Conservation (phyloP, 2,329 filamentous ascomycete species). For the Stemphylium lycopersici region DNA sequence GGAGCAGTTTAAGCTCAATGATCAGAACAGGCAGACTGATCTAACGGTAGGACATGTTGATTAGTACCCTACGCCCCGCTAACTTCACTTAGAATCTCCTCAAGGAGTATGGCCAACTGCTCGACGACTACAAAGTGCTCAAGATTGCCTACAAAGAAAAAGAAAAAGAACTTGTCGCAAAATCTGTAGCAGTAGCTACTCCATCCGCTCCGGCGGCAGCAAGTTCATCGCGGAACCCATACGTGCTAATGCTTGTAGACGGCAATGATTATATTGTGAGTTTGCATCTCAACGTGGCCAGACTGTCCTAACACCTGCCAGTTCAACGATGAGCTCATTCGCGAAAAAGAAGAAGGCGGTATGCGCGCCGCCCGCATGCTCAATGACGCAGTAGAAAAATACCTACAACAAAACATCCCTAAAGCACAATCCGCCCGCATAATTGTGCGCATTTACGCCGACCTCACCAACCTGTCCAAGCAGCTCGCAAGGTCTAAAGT, state of each 20-base stretch:
- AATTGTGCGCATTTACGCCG: constrained; percentile 63
- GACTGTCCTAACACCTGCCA: constrained; percentile 11
- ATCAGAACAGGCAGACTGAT: constrained; percentile 27
- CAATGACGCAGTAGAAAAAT: constrained; percentile 57
- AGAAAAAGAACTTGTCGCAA: constrained; percentile 53
- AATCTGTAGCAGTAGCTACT: constrained; percentile 35
- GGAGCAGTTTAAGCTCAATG: constrained; percentile 36
- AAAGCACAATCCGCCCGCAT: constrained; percentile 58
- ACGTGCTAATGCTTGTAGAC: constrained; percentile 66
- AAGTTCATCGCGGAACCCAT: constrained; percentile 55
- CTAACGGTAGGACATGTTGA: constrained; percentile 18
- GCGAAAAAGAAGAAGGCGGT: constrained; percentile 60
- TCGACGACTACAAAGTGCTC: constrained; percentile 62
- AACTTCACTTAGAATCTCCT: constrained; percentile 39
- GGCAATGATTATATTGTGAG: constrained; percentile 63
- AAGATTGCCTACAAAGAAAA: constrained; percentile 64
- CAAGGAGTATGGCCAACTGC: constrained; percentile 52
- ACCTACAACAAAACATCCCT: constrained; percentile 28
- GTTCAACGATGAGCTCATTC: constrained; percentile 59
- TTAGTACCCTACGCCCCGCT: constrained; percentile 6
- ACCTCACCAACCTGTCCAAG: constrained; percentile 61
- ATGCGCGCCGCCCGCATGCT: constrained; percentile 61
- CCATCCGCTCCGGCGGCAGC: constrained; percentile 32
- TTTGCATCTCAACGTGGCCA: background rate
- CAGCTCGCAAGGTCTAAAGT: constrained; percentile 57